Evolutionary conservation across 2,329 filamentous ascomycete genomes (phyloP).

Genomic region (Diaporthe citrichinensis): DNA sequence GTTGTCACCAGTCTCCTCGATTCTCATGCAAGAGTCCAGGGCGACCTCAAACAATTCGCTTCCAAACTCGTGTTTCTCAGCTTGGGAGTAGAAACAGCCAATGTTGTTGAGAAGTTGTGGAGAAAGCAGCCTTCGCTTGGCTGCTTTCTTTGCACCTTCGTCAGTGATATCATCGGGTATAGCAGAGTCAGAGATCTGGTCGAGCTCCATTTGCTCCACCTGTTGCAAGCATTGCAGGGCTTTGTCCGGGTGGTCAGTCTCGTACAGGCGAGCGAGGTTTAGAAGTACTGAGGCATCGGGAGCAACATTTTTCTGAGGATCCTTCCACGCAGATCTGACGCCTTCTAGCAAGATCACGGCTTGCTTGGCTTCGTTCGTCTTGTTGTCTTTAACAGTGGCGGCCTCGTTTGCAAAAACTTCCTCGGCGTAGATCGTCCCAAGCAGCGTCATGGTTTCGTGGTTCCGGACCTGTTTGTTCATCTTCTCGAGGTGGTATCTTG

Average conservation of each 20-base stretch:
- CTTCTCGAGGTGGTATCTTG: slow-evolving; percentile 94
- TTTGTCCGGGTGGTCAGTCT: slow-evolving; percentile 87
- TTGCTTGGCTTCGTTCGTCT: slow-evolving; percentile 86
- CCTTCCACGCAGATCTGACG: slow-evolving; percentile 91
- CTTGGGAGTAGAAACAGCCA: slow-evolving; percentile 93
- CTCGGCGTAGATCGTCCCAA: slow-evolving; percentile 93
- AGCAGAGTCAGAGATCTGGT: slow-evolving; percentile 81
- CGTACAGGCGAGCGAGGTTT: slow-evolving; percentile 92
- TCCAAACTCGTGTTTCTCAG: slow-evolving; percentile 84
- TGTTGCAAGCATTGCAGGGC: slow-evolving; percentile 92
- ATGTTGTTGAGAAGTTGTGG: slow-evolving; percentile 98
- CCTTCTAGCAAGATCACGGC: slow-evolving; percentile 86
- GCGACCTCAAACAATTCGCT: slow-evolving; percentile 94
- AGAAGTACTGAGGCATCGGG: slow-evolving; percentile 90
- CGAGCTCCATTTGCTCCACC: slow-evolving; percentile 90
- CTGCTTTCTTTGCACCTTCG: slow-evolving; percentile 70
- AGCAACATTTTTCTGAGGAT: slow-evolving; percentile 85
- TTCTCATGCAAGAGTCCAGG: slow-evolving; percentile 86
- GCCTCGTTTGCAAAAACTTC: slow-evolving; percentile 88
- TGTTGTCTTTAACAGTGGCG: slow-evolving; percentile 85
- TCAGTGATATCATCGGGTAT: slow-evolving; percentile 72
- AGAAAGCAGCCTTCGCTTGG: slow-evolving; percentile 82
- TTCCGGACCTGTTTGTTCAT: slow-evolving; percentile 84
- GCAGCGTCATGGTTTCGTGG: slow-evolving; percentile 90
- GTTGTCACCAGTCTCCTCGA: slow-evolving; percentile 80